Evolutionary conservation across 2,329 filamentous ascomycete genomes (phyloP).

Genomic region (Paraphoma chrysanthemicola): DNA sequence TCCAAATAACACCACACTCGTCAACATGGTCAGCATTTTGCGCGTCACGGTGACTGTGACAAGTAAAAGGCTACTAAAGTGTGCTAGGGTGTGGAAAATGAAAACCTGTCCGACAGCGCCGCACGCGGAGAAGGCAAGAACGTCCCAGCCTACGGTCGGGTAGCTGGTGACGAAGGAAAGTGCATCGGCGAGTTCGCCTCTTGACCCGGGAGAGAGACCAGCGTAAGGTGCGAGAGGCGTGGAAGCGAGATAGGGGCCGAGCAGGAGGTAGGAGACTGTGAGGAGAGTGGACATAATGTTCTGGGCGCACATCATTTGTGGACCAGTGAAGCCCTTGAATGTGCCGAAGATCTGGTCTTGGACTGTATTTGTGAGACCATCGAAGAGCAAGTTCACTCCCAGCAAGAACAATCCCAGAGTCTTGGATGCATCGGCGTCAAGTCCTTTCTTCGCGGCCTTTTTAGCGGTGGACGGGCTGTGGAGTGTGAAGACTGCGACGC

Average conservation of each 20-base stretch:
- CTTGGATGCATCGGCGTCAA: constrained; percentile 68
- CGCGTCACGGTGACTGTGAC: constrained; percentile 97
- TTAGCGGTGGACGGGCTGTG: constrained; percentile 65
- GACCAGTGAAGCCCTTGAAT: constrained; percentile 83
- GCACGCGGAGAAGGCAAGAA: constrained; percentile 86
- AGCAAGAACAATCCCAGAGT: constrained; percentile 84
- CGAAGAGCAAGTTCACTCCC: constrained; percentile 88
- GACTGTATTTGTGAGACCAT: constrained; percentile 94
- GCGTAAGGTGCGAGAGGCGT: constrained; percentile 55
- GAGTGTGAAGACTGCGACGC: constrained; percentile 93
- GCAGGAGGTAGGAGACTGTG: constrained; percentile 76
- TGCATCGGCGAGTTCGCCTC: constrained; percentile 80
- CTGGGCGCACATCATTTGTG: constrained; percentile 99
- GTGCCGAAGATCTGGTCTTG: constrained; percentile 89
- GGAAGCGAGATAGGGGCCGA: constrained; percentile 79
- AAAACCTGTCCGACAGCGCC: constrained; percentile 96
- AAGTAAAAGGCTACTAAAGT: constrained; percentile 88
- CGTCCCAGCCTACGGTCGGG: constrained; percentile 83
- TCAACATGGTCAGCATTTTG: constrained; percentile 99
- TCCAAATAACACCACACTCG: constrained; percentile 93
- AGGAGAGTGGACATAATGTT: constrained; percentile 85
- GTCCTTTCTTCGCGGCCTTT: constrained; percentile 51
- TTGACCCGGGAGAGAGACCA: constrained; percentile 53
- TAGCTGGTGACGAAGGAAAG: constrained; percentile 80
- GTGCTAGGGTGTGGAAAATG: constrained; percentile 90